Conservation (phyloP, 805 yeast species). For the Cyberlindnera maritima region DNA sequence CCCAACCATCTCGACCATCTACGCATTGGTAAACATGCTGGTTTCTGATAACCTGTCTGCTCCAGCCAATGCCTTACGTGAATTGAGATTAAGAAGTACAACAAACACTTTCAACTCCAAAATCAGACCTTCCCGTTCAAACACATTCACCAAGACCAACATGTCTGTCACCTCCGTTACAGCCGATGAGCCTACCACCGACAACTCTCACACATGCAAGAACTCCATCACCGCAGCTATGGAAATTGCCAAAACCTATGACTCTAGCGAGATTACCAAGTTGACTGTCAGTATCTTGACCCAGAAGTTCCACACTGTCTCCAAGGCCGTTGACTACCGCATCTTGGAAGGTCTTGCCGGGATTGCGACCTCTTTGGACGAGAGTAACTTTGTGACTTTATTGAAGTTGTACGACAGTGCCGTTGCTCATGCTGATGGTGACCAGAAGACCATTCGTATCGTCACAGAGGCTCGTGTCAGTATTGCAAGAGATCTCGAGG, state of each 20-base stretch:
- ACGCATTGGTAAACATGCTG: constrained; percentile 74
- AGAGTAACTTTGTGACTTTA: constrained; percentile 65
- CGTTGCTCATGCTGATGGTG: constrained; percentile 42
- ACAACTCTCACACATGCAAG: constrained; percentile 39
- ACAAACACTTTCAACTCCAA: constrained; percentile 16
- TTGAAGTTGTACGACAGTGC: constrained; percentile 54
- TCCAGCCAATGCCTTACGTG: constrained; percentile 33
- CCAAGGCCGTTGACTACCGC: constrained; percentile 50
- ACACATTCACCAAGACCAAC: constrained; percentile 17
- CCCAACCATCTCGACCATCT: constrained; percentile 77
- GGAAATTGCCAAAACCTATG: constrained; percentile 61
- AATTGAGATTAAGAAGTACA: constrained; percentile 32
- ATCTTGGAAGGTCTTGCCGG: constrained; percentile 61
- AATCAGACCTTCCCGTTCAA: constrained; percentile 21
- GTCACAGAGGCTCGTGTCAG: constrained; percentile 49
- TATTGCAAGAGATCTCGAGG: constrained; percentile 35
- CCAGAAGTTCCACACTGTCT: constrained; percentile 59
- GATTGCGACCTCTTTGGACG: constrained; percentile 59
- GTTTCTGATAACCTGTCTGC: constrained; percentile 49
- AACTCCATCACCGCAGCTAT: constrained; percentile 70
- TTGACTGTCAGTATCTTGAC: constrained; percentile 78
- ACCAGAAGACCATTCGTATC: constrained; percentile 35
- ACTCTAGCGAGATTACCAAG: constrained; percentile 70
- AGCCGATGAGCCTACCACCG: constrained; percentile 1
- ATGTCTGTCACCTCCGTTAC: constrained; percentile 4